Percentiles rank a stretch among this genome's conserved stretches.
These are phyloP conservation scores for Chytridiales sp. DNA, from an alignment of 371 early-diverging fungal species.

Conservation along the genomic window DNA sequence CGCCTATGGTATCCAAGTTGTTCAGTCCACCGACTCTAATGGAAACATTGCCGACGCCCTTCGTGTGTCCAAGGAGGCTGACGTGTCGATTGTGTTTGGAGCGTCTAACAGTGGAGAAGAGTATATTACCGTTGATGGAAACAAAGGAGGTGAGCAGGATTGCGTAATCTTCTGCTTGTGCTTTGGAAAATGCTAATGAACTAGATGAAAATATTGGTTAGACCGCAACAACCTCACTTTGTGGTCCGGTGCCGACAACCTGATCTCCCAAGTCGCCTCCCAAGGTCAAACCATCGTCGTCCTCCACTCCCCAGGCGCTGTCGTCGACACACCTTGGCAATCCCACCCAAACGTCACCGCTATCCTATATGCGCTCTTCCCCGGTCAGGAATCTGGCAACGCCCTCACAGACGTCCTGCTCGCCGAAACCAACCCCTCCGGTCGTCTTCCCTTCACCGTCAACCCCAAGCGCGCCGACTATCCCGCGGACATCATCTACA, in stretches of 20 bases:
- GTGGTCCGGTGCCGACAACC: slow-evolving; percentile 57
- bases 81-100: slow-evolving; percentile 60
- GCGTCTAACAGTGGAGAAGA: slow-evolving; percentile 61
- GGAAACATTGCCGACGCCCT: slow-evolving; percentile 43
- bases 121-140: slow-evolving; percentile 40
- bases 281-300: slow-evolving; percentile 60
- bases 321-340: slow-evolving; percentile 56
- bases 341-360: slow-evolving; percentile 57
- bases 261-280: slow-evolving; percentile 55
- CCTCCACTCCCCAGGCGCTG: slow-evolving; percentile 57
- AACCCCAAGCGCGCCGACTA: slow-evolving; percentile 45
- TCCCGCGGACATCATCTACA: slow-evolving; percentile 34
- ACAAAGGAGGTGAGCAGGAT: no score
- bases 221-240: slow-evolving; percentile 57
- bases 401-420: slow-evolving; percentile 61
- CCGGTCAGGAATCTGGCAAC: slow-evolving; percentile 63
- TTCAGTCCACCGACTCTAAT: slow-evolving; percentile 23
- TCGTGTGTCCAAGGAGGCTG: slow-evolving; percentile 42
- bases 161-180: no score
- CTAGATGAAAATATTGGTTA: no score
- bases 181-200: no score
- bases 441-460: slow-evolving; percentile 63
- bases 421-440: slow-evolving; percentile 63
- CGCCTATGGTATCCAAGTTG: slow-evolving; percentile 29
- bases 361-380: slow-evolving; percentile 51